Evolutionary conservation across 495 filamentous ascomycete species (phyloP), one percentile per base, ranked within the genome.

Genomic region (Neurospora sp.): DNA sequence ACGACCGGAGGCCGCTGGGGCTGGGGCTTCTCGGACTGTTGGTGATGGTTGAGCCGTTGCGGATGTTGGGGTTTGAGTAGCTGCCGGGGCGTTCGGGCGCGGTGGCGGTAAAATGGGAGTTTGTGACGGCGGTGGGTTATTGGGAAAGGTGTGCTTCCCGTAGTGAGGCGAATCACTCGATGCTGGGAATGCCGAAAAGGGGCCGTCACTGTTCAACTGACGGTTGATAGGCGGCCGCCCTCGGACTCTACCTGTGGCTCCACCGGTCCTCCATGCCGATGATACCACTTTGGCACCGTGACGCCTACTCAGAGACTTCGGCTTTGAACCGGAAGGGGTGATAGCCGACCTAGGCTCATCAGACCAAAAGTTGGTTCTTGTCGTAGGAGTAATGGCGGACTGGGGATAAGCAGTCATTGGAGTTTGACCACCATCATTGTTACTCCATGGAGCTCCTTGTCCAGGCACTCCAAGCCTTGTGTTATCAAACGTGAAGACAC

Each of bases 201-300:
- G 93, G 0, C 93, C 94, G 48, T 93, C 91, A 4, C 84, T 87
- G 16, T 91, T 85, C 18, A 70, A 73, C 27, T 74, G 74, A 4
- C 93, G 89, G 79, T 92, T 93, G 74, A 89, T 93, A 4, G 95
- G 94, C 71, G 96, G 96, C 73, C 96, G 84, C 11, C 96, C 96
- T 62, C 96, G 85, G 18, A 93, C 83, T 77, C 96, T 97, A 5
- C 93, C 93, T 10, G 85, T 89, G 3, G 89, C 87, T 5, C 88
- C 89, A 62, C 87, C 90, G 71, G 88, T 92, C 23, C 92, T 89
- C 96, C 96, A 99, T 14, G 96, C 96, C 35, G 95, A 97, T 8
- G 96, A 99, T 2, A 99, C 94, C 2, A 92, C 93, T 75, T 86
- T 86, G 0, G 96, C 94, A 0, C 95, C 95, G 79, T 97, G 94